Evolutionary conservation across 345 rosid genomes (phyloP).

Genomic region (Mercurialis annua): DNA sequence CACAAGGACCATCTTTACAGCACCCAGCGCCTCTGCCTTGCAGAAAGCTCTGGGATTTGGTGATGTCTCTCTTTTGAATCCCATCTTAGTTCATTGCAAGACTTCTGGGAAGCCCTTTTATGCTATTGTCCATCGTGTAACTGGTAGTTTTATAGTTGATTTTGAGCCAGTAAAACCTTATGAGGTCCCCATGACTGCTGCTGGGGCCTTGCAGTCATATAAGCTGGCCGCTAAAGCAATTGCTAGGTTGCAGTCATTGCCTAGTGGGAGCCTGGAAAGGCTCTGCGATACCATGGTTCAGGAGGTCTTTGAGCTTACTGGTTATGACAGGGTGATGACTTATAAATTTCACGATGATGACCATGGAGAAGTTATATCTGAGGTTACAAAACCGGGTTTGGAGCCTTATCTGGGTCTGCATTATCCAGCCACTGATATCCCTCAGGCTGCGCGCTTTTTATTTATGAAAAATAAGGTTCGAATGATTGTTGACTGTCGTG

Average conservation of each 20-base stretch:
- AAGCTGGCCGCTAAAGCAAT: slow-evolving; percentile 98
- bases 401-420: slow-evolving; percentile 97
- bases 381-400: slow-evolving; percentile 76
- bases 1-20: slow-evolving; percentile 67
- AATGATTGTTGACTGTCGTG: slow-evolving; percentile 89
- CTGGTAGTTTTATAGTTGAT: slow-evolving; percentile 82
- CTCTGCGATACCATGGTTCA: slow-evolving; percentile 90
- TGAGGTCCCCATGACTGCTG: slow-evolving; percentile 96
- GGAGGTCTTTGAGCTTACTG: slow-evolving; percentile 93
- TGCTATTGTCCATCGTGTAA: slow-evolving; percentile 84
- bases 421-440: slow-evolving; percentile 97
- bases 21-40: slow-evolving; percentile 84
- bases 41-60: slow-evolving; percentile 83
- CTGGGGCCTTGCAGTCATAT: slow-evolving; percentile 95
- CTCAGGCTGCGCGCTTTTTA: slow-evolving; percentile 90
- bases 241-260: slow-evolving; percentile 73
- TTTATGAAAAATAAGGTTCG: slow-evolving; percentile 97
- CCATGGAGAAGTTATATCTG: slow-evolving; percentile 94
- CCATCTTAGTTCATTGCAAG: slow-evolving; percentile 90
- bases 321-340: slow-evolving; percentile 94
- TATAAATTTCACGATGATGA: slow-evolving; percentile 97
- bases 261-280: slow-evolving; percentile 87
- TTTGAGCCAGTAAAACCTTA: slow-evolving; percentile 96
- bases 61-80: slow-evolving; percentile 88
- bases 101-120: slow-evolving; percentile 93